These are phyloP conservation scores for Apocynum venetum DNA, from an alignment of 257 asterid genomes.

Conservation along the genomic window DNA sequence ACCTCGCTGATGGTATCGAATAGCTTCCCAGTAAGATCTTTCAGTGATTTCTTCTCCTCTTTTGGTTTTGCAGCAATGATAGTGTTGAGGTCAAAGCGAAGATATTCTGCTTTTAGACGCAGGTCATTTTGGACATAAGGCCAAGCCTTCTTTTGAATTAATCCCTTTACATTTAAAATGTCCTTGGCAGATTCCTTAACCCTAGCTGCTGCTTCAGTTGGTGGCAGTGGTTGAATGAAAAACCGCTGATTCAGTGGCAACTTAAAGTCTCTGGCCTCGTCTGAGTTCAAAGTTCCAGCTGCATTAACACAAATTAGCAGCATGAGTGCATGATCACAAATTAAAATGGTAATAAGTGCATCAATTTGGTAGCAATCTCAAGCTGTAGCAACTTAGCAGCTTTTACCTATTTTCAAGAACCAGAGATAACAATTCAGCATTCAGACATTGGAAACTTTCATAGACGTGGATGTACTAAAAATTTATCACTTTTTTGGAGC, in stretches of 20 bases:
- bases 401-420: not conserved
- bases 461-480: not conserved
- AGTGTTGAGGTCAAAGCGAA: slow-evolving; percentile 91
- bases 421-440: too few relatives aligned
- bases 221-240: slow-evolving; percentile 70
- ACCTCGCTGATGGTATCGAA: slow-evolving; percentile 56
- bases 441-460: not conserved
- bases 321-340: not conserved
- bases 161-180: slow-evolving; percentile 52
- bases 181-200: slow-evolving; percentile 87
- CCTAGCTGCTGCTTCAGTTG: slow-evolving; percentile 68
- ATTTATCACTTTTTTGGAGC: too few relatives aligned
- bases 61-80: slow-evolving; percentile 73
- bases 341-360: not conserved
- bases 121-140: slow-evolving; percentile 86
- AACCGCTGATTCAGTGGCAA: slow-evolving; percentile 73
- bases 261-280: slow-evolving; percentile 61
- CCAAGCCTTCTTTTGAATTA: slow-evolving; percentile 90
- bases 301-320: slow-evolving; percentile 7
- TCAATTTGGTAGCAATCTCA: not conserved
- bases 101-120: slow-evolving; percentile 61
- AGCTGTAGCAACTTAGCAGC: too few relatives aligned
- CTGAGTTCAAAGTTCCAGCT: slow-evolving; percentile 96
- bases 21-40: slow-evolving; percentile 62
- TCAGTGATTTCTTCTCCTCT: slow-evolving; percentile 59